These are phyloP conservation scores for Fusarium verrucosum DNA, from an alignment of 2,329 filamentous ascomycete genomes.

Conservation along the genomic window DNA sequence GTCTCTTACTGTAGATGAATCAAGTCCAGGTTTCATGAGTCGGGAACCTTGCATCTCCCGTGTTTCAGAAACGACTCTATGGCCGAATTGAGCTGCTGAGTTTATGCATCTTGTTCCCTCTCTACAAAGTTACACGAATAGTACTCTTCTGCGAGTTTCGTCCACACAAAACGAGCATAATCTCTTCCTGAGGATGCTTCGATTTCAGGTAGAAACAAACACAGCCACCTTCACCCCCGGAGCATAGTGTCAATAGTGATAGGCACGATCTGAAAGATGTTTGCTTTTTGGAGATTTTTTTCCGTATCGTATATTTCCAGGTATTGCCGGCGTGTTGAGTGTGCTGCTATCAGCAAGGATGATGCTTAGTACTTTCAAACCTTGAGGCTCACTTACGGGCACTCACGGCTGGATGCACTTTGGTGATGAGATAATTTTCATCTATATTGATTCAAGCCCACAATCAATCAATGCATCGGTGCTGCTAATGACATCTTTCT, in stretches of 20 bases:
- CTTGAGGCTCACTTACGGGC: neutral
- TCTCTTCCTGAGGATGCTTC: slow-evolving; percentile 33
- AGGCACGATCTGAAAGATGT: slow-evolving; percentile 8
- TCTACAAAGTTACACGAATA: slow-evolving; percentile 15
- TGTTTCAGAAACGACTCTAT: slow-evolving; percentile 29
- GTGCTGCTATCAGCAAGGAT: slow-evolving; percentile 6
- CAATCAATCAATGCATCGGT: slow-evolving; percentile 21
- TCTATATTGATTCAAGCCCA: slow-evolving; percentile 21
- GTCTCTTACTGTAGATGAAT: slow-evolving; percentile 35
- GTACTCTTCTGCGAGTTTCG: neutral
- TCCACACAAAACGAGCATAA: slow-evolving; percentile 26
- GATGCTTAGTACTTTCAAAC: neutral
- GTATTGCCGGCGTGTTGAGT: slow-evolving; percentile 2
- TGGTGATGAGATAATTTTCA: slow-evolving; percentile 13
- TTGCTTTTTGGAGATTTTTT: slow-evolving; percentile 16
- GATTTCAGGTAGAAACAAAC: slow-evolving; percentile 23
- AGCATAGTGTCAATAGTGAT: neutral
- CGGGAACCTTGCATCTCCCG: slow-evolving; percentile 15
- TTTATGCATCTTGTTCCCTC: slow-evolving; percentile 16
- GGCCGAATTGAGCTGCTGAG: slow-evolving; percentile 8
- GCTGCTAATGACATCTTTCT: neutral
- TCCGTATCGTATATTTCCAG: neutral
- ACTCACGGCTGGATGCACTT: neutral
- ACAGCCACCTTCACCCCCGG: neutral
- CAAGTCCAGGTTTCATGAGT: slow-evolving; percentile 28